Base-by-base conservation (phyloP, 441 rosid genomes). In the Euphorbia celastroides region DNA sequence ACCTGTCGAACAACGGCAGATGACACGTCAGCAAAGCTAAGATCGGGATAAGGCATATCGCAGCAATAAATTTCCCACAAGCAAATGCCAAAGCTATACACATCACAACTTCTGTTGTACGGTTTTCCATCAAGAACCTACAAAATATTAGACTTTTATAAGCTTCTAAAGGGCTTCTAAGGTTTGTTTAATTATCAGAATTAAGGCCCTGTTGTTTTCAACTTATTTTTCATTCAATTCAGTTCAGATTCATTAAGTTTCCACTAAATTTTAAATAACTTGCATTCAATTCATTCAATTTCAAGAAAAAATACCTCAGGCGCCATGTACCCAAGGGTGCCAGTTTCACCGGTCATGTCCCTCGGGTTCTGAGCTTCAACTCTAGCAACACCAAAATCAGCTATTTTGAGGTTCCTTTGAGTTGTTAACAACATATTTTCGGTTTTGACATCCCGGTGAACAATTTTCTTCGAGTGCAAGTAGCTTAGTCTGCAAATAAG, bases 311-410 rank as follows among this genome's bases (percentile, higher is more conserved):
- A 23, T 78, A 92, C 98, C 98, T 92, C 98, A 0, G 98, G 97
- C 57, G 98, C 98, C 98, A 92, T 92, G 77, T 92, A 90, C 55
- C 97, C 97, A 64, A 88, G 89, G 32, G 97, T 90, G 25, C 98
- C 97, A 14, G 98, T 92, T 84, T 88, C 97, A 76, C 97, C 97
- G 36, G 98, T 90, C 98, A 92, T 92, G 56, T 92, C 98, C 36
- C 78, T 72, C 62, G 92, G 97, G 78, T 92, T 92, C 68, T 78
- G 87, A 72, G 98, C 98, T 78, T 92, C 98, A 56, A 86, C 95
- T 50, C 98, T 85, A 0, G 98, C 98, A 59, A 92, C 98, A 8
- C 98, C 98, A 68, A 92, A 92, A 83, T 90, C 98, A 20, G 98
- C 97, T 41, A 92, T 92, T 58, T 90, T 92, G 54, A 92, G 79